phyloP scores from a whole-genome alignment of 805 yeast genomes.

The Candida vaughaniae region DNA sequence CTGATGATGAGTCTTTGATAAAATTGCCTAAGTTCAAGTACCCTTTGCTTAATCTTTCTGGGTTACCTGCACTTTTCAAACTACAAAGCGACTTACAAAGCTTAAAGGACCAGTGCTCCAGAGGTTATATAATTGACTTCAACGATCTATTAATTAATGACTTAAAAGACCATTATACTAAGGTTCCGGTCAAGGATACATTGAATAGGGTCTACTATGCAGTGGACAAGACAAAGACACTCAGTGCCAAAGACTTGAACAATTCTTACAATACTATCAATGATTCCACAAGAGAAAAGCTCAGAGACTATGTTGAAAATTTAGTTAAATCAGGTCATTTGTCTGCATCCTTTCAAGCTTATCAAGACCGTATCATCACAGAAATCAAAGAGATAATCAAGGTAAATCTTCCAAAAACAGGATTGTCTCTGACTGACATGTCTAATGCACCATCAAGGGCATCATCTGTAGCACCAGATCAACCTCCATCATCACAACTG shows the following conservation, averaged over 20 bases:
- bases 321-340: constrained; percentile 63
- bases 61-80: constrained; percentile 49
- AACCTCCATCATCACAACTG: constrained; percentile 3
- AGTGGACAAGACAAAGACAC: constrained; percentile 24
- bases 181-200: constrained; percentile 47
- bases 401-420: constrained; percentile 52
- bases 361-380: constrained; percentile 64
- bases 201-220: constrained; percentile 46
- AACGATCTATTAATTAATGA: constrained; percentile 57
- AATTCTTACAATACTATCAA: constrained; percentile 39
- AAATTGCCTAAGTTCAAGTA: constrained; percentile 22
- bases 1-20: constrained; percentile 16
- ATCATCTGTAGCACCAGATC: constrained; percentile 25
- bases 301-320: constrained; percentile 52
- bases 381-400: constrained; percentile 77
- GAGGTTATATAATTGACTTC: constrained; percentile 61
- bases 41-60: constrained; percentile 41
- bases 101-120: constrained; percentile 65
- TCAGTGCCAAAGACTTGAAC: constrained; percentile 21
- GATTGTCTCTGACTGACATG: constrained; percentile 17
- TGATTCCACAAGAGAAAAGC: constrained; percentile 37
- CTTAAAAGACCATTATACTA: constrained; percentile 54
- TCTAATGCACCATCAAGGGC: constrained; percentile 29
- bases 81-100: constrained; percentile 53
- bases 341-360: constrained; percentile 57